Percentiles rank a stretch among this genome's conserved stretches.
These are phyloP conservation scores for Candida cerambycidarum DNA, from an alignment of 805 yeast genomes.

Conservation along the genomic window DNA sequence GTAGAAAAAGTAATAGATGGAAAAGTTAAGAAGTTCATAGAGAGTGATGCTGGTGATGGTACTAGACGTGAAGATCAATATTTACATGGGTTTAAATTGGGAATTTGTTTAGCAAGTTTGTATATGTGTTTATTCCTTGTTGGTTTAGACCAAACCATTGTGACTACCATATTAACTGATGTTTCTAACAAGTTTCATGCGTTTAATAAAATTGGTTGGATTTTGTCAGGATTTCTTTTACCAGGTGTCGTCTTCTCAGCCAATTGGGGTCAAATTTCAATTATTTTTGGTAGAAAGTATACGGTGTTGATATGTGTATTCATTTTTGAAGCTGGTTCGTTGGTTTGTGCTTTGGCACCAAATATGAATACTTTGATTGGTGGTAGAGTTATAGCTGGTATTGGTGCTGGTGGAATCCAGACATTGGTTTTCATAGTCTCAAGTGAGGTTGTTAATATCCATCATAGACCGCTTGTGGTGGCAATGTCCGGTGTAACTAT, in stretches of 20 bases:
- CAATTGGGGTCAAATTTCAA: slow-evolving; percentile 38
- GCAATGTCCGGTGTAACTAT: slow-evolving; percentile 38
- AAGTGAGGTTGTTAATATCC: slow-evolving; percentile 31
- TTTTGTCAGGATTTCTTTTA: slow-evolving; percentile 36
- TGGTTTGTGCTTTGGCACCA: slow-evolving; percentile 37
- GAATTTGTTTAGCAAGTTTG: slow-evolving; percentile 26
- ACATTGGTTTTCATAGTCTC: slow-evolving; percentile 27
- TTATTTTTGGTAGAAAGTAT: slow-evolving; percentile 37
- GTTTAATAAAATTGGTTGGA: slow-evolving; percentile 36
- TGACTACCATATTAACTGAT: slow-evolving; percentile 31
- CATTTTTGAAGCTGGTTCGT: slow-evolving; percentile 24
- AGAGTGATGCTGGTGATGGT: slow-evolving; percentile 47
- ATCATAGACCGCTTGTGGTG: slow-evolving; percentile 35
- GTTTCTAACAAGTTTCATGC: slow-evolving; percentile 38
- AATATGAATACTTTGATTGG: slow-evolving; percentile 40
- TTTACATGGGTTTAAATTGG: slow-evolving; percentile 27
- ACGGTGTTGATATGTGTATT: slow-evolving; percentile 17
- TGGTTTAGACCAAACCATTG: slow-evolving; percentile 42
- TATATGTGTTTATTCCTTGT: slow-evolving; percentile 32
- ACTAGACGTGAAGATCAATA: slow-evolving; percentile 39
- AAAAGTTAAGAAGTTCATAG: slow-evolving; percentile 22
- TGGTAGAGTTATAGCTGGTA: slow-evolving; percentile 38
- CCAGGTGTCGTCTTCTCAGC: slow-evolving; percentile 33
- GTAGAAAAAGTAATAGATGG: neutral
- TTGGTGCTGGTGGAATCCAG: slow-evolving; percentile 41